Evolutionary conservation across 1,284 basidiomycete genomes (phyloP).

Genomic region (Moniliella sp.): DNA sequence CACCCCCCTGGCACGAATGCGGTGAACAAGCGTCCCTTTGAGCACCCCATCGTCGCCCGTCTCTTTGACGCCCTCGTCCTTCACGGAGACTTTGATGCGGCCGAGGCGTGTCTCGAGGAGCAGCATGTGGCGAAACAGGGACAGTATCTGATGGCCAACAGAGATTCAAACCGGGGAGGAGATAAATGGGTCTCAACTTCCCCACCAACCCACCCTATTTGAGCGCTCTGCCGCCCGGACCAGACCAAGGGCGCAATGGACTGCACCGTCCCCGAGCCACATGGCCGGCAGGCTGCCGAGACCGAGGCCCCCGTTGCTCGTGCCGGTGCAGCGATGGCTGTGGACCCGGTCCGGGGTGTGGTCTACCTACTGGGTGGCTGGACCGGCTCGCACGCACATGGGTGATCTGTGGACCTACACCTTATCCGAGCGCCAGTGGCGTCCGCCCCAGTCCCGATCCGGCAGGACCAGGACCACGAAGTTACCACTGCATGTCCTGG

Average conservation of each 20-base stretch:
- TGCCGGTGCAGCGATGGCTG: conserved; percentile 61
- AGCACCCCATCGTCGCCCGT: conserved; percentile 50
- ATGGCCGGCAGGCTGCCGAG: too few species aligned
- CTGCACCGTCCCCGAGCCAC: too few species aligned
- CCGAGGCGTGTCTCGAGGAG: conserved; percentile 38
- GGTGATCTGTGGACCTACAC: conserved; percentile 60
- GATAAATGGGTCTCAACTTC: too few species aligned
- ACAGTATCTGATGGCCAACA: too few species aligned
- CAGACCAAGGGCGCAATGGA: too few species aligned
- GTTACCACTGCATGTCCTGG: conserved; percentile 64
- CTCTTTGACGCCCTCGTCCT: conserved; percentile 49
- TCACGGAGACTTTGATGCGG: conserved; percentile 44
- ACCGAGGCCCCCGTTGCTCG: too few species aligned
- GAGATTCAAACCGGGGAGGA: too few species aligned
- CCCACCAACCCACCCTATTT: too few species aligned
- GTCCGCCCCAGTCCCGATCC: conserved; percentile 43
- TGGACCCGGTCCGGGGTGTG: conserved; percentile 45
- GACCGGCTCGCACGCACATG: conserved; percentile 46
- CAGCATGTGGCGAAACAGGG: too few species aligned
- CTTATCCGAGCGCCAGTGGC: conserved; percentile 47
- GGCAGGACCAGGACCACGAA: conserved; percentile 51
- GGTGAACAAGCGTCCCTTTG: too few species aligned
- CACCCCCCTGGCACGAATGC: too few species aligned
- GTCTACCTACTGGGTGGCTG: conserved; percentile 63
- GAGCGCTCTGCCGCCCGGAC: too few species aligned